Evolutionary conservation across 2,329 filamentous ascomycete species (phyloP), one percentile per base, ranked within the genome.

Genomic region (Phialophora tarda): DNA sequence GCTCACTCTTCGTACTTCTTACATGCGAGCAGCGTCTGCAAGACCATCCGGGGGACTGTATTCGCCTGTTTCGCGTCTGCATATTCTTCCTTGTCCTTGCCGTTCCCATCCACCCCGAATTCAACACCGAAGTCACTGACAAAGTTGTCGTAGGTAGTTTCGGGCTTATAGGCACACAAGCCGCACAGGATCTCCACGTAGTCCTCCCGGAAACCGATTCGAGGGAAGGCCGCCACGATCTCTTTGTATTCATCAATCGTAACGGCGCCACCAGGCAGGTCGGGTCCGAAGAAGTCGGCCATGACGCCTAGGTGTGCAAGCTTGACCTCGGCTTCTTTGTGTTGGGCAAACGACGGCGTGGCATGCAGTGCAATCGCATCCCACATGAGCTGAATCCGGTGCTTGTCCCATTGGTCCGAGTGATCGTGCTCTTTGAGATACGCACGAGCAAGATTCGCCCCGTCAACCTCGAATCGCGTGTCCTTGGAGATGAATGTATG

Each of bases 381-480:
- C 81, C 81, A 84, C 12, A 82, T 77, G 4, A 83, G 74, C 72
- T 84, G 82, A 4, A 80, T 66, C 2, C 79, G 75, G 28, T 77
- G 75, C 30, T 78, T 73, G 54, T 81, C 77, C 80, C 80, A 83
- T 6, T 70, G 62, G 24, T n/a, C 24, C 17, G 30, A 28, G 34
- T 21, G 12, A 48, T 41, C 17, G 41, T 23, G 10, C 11, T 30
- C 44, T 12, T 24, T 24, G 54, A 71, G 53, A 63, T 82, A 83
- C 0, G 77, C 72, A 0, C 79, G 73, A 1, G 82, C 80, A 2
- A 77, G 79, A 62, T 81, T 78, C 11, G 82, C 82, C 14, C 82
- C 78, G 70, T 84, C 82, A 24, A 84, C 80, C 65, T 84, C 82
- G 72, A 85, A 85, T 6, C 82, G 78, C 30, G 80, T 81, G 72